Evolutionary conservation across 164 flowering plant species (phyloP).

Genomic region (Liriodendron chinense): DNA sequence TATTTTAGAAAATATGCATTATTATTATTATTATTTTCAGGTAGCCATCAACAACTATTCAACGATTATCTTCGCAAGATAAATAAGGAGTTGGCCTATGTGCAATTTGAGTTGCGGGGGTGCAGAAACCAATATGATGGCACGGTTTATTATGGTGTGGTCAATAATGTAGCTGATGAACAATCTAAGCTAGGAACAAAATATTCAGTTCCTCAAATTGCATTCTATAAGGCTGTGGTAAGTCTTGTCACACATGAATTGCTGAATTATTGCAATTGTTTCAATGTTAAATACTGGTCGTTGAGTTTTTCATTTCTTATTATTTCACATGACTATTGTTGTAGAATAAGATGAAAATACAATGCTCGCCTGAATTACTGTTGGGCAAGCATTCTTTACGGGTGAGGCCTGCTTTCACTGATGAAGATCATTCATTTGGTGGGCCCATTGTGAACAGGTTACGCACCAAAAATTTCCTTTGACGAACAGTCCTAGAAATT

Average conservation of each 20-base stretch:
- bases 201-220: conserved; percentile 82
- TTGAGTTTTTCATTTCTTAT: not conserved
- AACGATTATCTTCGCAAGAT: conserved; percentile 62
- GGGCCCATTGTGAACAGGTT: too few species aligned
- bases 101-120: conserved; percentile 81
- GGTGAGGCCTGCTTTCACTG: too few species aligned
- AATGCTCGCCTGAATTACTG: not conserved
- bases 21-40: conserved; percentile 28
- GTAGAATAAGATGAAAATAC: not conserved
- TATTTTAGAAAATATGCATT: not conserved
- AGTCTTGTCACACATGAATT: conserved; percentile 23
- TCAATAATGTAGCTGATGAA: conserved; percentile 88
- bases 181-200: conserved; percentile 87
- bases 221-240: conserved; percentile 80
- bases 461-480: too few species aligned
- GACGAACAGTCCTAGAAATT: too few species aligned
- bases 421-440: too few species aligned
- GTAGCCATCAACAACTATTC: conserved; percentile 36
- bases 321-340: not conserved
- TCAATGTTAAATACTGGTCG: not conserved
- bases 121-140: conserved; percentile 87
- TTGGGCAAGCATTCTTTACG: not conserved
- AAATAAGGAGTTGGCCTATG: conserved; percentile 72
- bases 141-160: conserved; percentile 71
- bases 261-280: not conserved